Conservation (phyloP, 768 basidiomycete species). For the Naganishia antarctica region DNA sequence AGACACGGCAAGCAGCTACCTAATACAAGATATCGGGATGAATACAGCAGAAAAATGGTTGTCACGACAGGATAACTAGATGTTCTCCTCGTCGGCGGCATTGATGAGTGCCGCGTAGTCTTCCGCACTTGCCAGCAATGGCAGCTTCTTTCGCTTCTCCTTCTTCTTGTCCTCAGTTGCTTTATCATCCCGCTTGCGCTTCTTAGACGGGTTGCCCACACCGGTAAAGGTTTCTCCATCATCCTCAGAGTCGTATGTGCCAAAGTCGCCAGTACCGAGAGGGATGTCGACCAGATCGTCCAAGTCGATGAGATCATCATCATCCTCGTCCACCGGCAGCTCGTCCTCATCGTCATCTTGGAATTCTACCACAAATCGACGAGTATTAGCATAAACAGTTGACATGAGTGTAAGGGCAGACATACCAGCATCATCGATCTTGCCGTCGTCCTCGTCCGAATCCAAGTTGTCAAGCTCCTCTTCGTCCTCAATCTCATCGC, state of each 20-base stretch:
- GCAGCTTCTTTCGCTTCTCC: constrained; percentile 61
- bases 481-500: constrained; percentile 39
- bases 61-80: constrained; percentile 23
- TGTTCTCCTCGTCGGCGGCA: constrained; percentile 44
- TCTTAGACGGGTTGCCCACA: constrained; percentile 50
- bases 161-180: constrained; percentile 50
- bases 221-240: constrained; percentile 52
- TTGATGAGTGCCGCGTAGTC: constrained; percentile 49
- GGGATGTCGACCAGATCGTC: constrained; percentile 45
- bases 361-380: constrained; percentile 49
- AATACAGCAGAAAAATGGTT: neutral
- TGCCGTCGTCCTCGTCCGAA: constrained; percentile 54
- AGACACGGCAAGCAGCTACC: neutral
- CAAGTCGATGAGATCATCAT: constrained; percentile 40
- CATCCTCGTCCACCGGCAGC: constrained; percentile 45
- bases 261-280: constrained; percentile 26
- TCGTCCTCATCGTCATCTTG: constrained; percentile 55
- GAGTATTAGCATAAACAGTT: neutral
- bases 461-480: constrained; percentile 49
- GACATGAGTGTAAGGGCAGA: neutral
- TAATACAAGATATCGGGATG: neutral
- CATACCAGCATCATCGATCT: constrained; percentile 14
- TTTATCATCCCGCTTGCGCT: constrained; percentile 52
- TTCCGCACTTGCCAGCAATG: constrained; percentile 47
- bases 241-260: constrained; percentile 32